Evolutionary conservation across 2,329 filamentous ascomycete species (phyloP).

Genomic region (Hypoxylon sp.): DNA sequence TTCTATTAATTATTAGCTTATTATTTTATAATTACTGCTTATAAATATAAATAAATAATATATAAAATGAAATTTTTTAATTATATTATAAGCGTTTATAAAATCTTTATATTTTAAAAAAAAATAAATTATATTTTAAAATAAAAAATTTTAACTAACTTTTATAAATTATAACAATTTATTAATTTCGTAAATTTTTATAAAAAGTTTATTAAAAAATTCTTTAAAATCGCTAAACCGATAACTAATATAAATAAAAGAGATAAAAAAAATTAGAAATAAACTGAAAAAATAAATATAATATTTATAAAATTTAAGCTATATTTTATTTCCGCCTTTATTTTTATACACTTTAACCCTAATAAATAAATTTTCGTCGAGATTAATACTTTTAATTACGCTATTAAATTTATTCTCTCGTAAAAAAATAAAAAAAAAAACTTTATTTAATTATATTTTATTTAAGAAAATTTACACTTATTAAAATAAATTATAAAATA

Average conservation of each 20-base stretch:
- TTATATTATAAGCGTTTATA: not conserved
- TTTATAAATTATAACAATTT: not conserved
- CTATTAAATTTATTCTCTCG: not conserved
- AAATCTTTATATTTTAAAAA: not conserved
- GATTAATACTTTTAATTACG: not conserved
- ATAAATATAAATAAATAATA: not conserved
- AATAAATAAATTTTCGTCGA: not conserved
- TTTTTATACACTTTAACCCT: not conserved
- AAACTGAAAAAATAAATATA: not conserved
- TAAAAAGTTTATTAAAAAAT: not conserved
- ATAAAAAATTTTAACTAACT: not conserved
- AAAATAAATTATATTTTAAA: not conserved
- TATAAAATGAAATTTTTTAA: not conserved
- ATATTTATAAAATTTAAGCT: not conserved
- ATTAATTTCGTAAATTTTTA: conserved; percentile 1
- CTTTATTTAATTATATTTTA: not conserved
- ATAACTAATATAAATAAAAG: not conserved
- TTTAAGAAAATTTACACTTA: not conserved
- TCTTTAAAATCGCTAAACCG: not conserved
- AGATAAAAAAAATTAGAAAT: not conserved
- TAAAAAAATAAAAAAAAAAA: not conserved
- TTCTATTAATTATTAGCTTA: not conserved
- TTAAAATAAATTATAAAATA: conserved; percentile 2
- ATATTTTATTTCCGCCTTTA: not conserved
- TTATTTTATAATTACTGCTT: not conserved